Base-by-base conservation (phyloP, 768 basidiomycete species). In the Lactifluus echinatus region DNA sequence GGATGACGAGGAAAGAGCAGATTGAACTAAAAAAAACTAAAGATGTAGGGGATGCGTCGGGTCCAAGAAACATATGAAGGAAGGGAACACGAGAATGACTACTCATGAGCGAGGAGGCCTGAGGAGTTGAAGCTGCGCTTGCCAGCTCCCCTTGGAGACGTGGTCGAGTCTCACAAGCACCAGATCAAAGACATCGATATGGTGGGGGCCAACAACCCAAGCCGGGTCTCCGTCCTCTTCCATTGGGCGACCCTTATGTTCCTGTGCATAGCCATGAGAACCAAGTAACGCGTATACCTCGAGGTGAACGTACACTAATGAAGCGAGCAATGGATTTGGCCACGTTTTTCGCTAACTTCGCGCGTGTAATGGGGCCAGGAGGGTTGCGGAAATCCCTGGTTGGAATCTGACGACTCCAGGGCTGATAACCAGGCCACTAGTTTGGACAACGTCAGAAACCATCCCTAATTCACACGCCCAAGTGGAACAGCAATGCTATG, bases 71-170 rank as follows among this genome's bases (percentile, higher is more conserved):
- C 29, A 14, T 23, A 23, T 15, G 34, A 21, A 53, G 4, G 33
- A 17, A 28, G 11, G 36, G n/a, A 29, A 31, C 21, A 44, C 33
- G 15, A 31, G 12, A 5, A 12, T 24, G 5, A 14, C 14, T 8
- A 26, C 8, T 61, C 29, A 61, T 60, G 49, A 26, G 8, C 40
- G 47, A 36, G 58, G 61, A 5, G 14, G 42, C n/a, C n/a, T n/a
- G 3, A 50, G 17, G 48, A 89, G 74, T 66, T 85, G 78, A 44
- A 89, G 70, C 55, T 89, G 86, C 21, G 87, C 85, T 58, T 90
- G 87, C 87, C 87, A 90, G 55, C 82, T 84, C 11, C 88, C 87
- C 70, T 87, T 81, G 12, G 87, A 88, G 50, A 89, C 86, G 62
- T 90, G 88, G 70, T 89, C 87, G 53, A 89, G 80, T 63, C 85